A percentile compares a stretch with the other conserved stretches of the same genome.
Evolutionary conservation across 2,329 filamentous ascomycete genomes (phyloP).

Genomic region (Mycosphaerella sp.): DNA sequence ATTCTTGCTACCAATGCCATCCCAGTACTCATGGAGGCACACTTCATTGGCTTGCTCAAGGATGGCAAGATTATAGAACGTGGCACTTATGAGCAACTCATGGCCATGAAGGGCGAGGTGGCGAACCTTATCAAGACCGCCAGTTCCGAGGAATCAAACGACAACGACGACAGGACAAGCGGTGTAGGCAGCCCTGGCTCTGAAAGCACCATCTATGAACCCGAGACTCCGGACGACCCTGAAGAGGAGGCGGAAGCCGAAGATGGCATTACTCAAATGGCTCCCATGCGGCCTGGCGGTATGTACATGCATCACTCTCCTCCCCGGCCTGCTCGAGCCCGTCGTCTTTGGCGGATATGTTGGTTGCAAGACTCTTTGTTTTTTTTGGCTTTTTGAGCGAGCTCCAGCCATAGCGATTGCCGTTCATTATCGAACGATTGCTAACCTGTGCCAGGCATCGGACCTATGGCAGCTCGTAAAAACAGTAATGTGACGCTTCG

Average conservation of each 20-base stretch:
- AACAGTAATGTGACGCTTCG: conserved; percentile 73
- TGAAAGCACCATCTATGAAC: conserved; percentile 45
- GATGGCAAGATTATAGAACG: conserved; percentile 79
- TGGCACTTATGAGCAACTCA: conserved; percentile 82
- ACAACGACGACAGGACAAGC: conserved; percentile 18
- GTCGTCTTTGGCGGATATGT: neutral
- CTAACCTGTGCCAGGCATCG: conserved; percentile 19
- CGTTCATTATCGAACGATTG: neutral
- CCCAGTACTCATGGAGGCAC: conserved; percentile 78
- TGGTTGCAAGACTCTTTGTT: neutral
- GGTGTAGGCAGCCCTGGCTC: conserved; percentile 21
- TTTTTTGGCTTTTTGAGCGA: too few relatives aligned
- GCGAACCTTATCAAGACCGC: conserved; percentile 75
- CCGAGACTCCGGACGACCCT: conserved; percentile 41
- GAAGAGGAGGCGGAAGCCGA: conserved; percentile 56
- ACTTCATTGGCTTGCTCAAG: conserved; percentile 78
- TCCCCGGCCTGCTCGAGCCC: neutral
- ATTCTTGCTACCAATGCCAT: conserved; percentile 95
- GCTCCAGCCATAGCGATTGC: neutral
- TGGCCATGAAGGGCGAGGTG: conserved; percentile 90
- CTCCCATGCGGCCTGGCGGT: conserved; percentile 57
- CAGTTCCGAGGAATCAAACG: conserved; percentile 45
- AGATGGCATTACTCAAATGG: conserved; percentile 68
- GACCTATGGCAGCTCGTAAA: conserved; percentile 50
- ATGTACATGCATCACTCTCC: neutral